Percentiles rank a stretch among this genome's conserved stretches.
Evolutionary conservation across 805 yeast genomes (phyloP).

Genomic region (Dipodascus albidus): DNA sequence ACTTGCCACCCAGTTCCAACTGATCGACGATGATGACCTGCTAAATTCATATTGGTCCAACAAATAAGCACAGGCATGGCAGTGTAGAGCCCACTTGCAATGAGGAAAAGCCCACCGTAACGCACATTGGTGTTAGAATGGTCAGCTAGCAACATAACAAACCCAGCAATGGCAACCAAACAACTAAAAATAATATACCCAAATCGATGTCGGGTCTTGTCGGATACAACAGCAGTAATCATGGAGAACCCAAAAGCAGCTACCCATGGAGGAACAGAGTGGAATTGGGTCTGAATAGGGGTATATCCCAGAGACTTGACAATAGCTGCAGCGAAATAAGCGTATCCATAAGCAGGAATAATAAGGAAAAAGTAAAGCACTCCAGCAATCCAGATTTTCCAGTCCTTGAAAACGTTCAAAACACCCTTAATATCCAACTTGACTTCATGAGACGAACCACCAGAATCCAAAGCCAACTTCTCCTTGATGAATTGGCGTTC

Average conservation of each 20-base stretch:
- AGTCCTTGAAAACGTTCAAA: constrained; percentile 43
- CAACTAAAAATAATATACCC: constrained; percentile 16
- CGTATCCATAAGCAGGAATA: constrained; percentile 67
- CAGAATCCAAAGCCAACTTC: constrained; percentile 47
- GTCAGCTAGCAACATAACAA: constrained; percentile 41
- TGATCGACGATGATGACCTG: constrained; percentile 51
- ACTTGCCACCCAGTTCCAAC: constrained; percentile 51
- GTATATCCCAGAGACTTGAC: constrained; percentile 51
- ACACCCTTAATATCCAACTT: constrained; percentile 38
- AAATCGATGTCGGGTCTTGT: constrained; percentile 32
- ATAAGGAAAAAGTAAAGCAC: constrained; percentile 53
- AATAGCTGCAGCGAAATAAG: constrained; percentile 61
- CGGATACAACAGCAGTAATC: constrained; percentile 52
- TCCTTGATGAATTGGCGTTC: constrained; percentile 46
- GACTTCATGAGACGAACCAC: constrained; percentile 38
- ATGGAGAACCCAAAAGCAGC: constrained; percentile 59
- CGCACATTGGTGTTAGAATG: constrained; percentile 31
- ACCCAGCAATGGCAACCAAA: constrained; percentile 39
- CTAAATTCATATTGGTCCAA: constrained; percentile 52
- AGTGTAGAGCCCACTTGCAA: constrained; percentile 47
- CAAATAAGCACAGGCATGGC: constrained; percentile 62
- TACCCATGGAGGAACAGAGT: constrained; percentile 81
- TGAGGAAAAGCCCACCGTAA: constrained; percentile 54
- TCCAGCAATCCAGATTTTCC: constrained; percentile 45
- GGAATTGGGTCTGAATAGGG: constrained; percentile 63